Evolutionary conservation across 306 rosid species (phyloP), one percentile per base, ranked within the genome.

Genomic region (Begonia loranthoides): DNA sequence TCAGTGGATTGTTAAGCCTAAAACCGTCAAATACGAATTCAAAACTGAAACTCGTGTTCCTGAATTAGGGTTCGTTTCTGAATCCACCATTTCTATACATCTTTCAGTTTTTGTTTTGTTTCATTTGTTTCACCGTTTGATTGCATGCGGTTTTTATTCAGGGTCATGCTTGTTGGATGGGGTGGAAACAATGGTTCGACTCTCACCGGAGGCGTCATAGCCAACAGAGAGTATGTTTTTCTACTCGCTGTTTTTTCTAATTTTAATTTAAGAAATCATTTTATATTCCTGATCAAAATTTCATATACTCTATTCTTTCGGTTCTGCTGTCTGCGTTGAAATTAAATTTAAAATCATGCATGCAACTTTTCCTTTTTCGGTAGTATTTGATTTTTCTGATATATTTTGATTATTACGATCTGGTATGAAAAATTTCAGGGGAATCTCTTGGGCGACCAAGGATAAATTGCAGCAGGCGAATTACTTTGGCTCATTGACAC

Each of bases 141-240:
- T n/a, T 9, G 52, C 12, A 41, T 52, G 3, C 12, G n/a, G 41
- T 16, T 2, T 52, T 16, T 41, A 21, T 43, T 16, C 51, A 90
- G 97, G 78, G 95, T 85, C 47, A 77, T 90, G 95, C 99, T 90
- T 52, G 99, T 90, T 28, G 99, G 99, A 0, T 90, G 99, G 95
- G 95, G 95, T 43, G 99, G 99, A 58, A 90, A 90, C 74, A 90
- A 90, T 49, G 99, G 99, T 41, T 72, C 83, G 1, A 76, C 86
- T 49, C 95, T 90, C 54, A 86, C 94, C 6, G 99, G 82, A 33
- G 99, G 94, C 58, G 94, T 82, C 59, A 90, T 86, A 39, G 99
- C 99, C 3, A 90, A 86, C 66, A 28, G 87, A 86, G 92, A 90
- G 95, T 90, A 41, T 64, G 92, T 58, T 46, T 46, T 46, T 6